Base-by-base conservation (phyloP, 2,329 filamentous ascomycete species). In the Coniochaeta ligniaria region DNA sequence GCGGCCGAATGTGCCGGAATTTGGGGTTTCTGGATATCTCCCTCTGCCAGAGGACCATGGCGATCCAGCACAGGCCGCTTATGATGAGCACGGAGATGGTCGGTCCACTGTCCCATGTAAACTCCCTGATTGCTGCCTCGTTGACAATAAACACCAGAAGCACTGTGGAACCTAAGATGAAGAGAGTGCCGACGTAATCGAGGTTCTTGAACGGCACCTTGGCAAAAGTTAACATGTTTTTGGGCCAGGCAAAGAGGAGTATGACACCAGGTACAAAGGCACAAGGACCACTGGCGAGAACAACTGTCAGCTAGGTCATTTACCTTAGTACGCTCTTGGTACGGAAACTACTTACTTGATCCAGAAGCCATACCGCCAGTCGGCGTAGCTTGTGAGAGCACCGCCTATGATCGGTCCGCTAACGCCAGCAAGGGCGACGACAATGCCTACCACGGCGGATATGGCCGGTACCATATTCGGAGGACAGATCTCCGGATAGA, bases 131-230 rank as follows among this genome's bases (percentile, higher is more conserved):
- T 24, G 63, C 63, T 14, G 59, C 63, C 50, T 66, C 61, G 59
- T 68, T 66, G 26, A 66, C 61, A 50, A 65, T 65, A 60, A 68
- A 68, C 35, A 68, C 66, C 17, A 66, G 63, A 7, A 68, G 61
- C 12, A 67, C 62, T 2, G 66, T 66, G 20, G 59, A 64, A 6
- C 56, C 59, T 26, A 67, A 41, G 22, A 66, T 58, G 20, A 68
- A 59, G 17, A 60, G 12, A 14, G 55, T 36, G 8, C 62, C 62
- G 17, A 61, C 7, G 31, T 47, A 60, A 54, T 63, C 62, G 36
- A 61, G 58, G n/a, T 56, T 43, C 26, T 31, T 52, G 41, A 61
- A 59, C 16, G 22, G 60, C 22, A 58, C 12, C n/a, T 41, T 59
- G 31, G 26, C 33, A 36, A 57, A 60, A 1, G 58, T 55, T 9